These are phyloP conservation scores for Sanghuangporus baumii DNA, from an alignment of 1,284 basidiomycete genomes.

Conservation along the genomic window DNA sequence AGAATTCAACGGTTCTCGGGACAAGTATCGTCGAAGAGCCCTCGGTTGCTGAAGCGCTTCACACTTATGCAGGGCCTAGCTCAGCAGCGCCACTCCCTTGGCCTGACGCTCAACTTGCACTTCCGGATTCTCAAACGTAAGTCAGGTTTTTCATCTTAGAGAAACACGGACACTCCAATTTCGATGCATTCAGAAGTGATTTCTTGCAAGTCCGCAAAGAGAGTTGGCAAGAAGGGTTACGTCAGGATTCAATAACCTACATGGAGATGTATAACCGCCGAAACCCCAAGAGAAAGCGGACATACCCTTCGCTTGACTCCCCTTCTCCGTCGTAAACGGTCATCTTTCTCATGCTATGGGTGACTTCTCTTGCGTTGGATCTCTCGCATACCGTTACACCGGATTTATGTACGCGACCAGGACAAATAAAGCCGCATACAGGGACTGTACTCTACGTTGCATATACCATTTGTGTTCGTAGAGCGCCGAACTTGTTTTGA, in stretches of 20 bases:
- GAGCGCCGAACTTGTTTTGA: no score
- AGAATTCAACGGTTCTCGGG: background rate
- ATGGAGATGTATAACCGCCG: conserved; percentile 7
- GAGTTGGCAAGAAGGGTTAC: background rate
- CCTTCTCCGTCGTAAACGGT: background rate
- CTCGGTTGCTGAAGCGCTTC: background rate
- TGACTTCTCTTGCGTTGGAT: no score
- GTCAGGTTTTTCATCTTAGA: background rate
- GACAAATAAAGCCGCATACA: no score
- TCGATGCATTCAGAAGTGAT: background rate
- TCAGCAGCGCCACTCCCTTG: background rate
- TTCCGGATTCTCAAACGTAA: background rate
- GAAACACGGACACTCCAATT: background rate
- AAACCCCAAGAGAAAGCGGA: background rate
- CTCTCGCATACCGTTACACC: no score
- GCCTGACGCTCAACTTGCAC: background rate
- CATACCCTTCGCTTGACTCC: background rate
- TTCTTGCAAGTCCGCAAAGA: background rate
- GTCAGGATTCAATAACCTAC: conserved; percentile 4
- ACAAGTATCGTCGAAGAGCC: background rate
- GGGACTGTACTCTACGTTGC: no score
- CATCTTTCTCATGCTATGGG: background rate
- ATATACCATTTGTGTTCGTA: no score
- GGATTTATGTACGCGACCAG: no score
- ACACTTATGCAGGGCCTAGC: background rate